Conservation (phyloP, 257 asterid genomes). For the Jasminum sambac region DNA sequence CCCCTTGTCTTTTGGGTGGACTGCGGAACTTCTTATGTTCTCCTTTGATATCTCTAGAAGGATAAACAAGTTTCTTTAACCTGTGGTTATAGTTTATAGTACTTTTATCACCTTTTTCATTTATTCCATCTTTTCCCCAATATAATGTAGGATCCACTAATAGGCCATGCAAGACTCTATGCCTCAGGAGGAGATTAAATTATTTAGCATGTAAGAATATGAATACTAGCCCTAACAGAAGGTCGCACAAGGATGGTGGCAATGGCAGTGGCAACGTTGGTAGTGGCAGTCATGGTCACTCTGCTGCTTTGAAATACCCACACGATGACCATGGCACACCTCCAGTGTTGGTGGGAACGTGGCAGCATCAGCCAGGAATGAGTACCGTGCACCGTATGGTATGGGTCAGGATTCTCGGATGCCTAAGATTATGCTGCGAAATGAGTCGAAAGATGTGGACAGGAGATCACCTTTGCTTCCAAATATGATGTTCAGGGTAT, state of each 20-base stretch:
- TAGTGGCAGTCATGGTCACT: constrained; percentile 50
- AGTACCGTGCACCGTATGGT: constrained; percentile 65
- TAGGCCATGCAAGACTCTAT: neutral
- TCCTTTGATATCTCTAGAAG: neutral
- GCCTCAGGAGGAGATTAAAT: neutral
- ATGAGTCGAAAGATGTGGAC: constrained; percentile 69
- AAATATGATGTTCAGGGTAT: constrained; percentile 49
- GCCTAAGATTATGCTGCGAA: constrained; percentile 61
- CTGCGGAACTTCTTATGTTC: neutral
- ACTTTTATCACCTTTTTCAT: neutral
- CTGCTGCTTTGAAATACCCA: constrained; percentile 58
- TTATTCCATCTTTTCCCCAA: neutral
- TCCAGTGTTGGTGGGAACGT: constrained; percentile 53
- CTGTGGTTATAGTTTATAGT: neutral
- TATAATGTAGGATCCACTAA: neutral
- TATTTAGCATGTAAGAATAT: constrained; percentile 29
- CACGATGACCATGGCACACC: constrained; percentile 65
- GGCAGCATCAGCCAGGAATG: constrained; percentile 45
- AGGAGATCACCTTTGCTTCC: constrained; percentile 71
- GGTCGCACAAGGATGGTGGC: constrained; percentile 75
- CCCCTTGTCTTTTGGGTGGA: neutral
- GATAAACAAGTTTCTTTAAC: neutral
- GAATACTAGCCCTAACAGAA: constrained; percentile 77
- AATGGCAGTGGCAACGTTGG: constrained; percentile 38
- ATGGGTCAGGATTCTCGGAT: constrained; percentile 63